These are phyloP conservation scores for Scedosporium minutisporum DNA, from an alignment of 2,329 filamentous ascomycete species.

Conservation along the genomic window DNA sequence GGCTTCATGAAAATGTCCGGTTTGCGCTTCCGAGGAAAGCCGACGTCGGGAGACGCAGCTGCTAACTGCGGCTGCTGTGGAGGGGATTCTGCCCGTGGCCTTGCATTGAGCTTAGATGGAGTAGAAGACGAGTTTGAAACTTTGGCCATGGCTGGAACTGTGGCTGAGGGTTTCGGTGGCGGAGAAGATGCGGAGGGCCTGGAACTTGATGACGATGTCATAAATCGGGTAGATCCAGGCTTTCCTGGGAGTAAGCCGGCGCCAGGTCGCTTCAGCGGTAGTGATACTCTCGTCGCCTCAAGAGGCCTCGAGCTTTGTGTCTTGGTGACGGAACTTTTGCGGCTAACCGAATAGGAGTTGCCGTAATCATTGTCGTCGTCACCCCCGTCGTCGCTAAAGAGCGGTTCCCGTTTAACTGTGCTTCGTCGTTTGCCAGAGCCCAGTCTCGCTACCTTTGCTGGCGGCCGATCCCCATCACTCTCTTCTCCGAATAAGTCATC, in stretches of 20 bases:
- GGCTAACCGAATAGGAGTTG: not conserved
- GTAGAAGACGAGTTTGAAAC: not conserved
- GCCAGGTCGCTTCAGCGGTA: not conserved
- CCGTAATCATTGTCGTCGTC: not conserved
- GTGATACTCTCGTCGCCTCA: not conserved
- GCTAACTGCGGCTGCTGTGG: not conserved
- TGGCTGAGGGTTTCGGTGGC: not conserved
- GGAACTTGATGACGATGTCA: not conserved
- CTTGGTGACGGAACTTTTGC: not conserved
- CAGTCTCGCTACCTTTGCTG: not conserved
- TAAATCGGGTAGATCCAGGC: constrained; percentile 2
- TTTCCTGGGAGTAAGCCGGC: constrained; percentile 2
- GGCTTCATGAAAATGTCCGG: constrained; percentile 7
- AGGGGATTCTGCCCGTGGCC: not conserved
- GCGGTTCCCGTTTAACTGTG: not conserved
- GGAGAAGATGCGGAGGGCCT: not conserved
- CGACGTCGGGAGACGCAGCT: not conserved
- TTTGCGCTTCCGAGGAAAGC: constrained; percentile 3
- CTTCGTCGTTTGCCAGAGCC: not conserved
- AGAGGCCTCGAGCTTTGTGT: not conserved
- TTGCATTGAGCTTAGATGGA: not conserved
- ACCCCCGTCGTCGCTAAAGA: not conserved
- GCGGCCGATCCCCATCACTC: not conserved
- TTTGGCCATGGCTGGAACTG: not conserved
- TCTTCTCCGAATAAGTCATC: not conserved